Evolutionary conservation across 768 basidiomycete genomes (phyloP).

Genomic region (Podaxis sp.): DNA sequence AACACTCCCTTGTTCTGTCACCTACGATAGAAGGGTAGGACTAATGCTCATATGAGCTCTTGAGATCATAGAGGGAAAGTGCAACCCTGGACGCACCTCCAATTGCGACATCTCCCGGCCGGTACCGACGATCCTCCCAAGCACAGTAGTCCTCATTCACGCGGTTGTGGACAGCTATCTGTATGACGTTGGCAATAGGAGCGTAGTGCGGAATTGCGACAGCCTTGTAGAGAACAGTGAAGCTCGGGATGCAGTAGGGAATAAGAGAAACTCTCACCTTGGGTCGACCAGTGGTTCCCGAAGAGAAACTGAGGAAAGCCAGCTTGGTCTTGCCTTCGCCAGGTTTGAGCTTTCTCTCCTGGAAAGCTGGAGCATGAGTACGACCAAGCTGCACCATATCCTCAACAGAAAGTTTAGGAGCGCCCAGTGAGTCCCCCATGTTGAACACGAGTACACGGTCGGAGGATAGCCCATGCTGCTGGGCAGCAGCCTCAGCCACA

Average conservation of each 20-base stretch:
- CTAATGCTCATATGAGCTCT: constrained; percentile 23
- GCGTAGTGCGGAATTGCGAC: constrained; percentile 59
- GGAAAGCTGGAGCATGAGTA: constrained; percentile 30
- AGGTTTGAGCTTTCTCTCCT: constrained; percentile 44
- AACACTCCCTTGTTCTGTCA: neutral
- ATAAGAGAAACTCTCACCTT: constrained; percentile 37
- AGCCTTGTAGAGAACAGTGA: constrained; percentile 30
- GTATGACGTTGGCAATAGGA: constrained; percentile 58
- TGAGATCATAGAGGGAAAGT: neutral
- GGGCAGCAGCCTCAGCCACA: constrained; percentile 39
- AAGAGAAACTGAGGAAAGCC: constrained; percentile 70
- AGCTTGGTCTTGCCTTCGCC: constrained; percentile 68
- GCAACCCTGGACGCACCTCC: constrained; percentile 37
- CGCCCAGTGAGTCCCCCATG: constrained; percentile 10
- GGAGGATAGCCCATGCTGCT: constrained; percentile 28
- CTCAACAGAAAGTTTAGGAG: constrained; percentile 33
- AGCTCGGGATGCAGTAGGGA: neutral
- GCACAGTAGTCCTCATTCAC: constrained; percentile 39
- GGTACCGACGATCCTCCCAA: constrained; percentile 47
- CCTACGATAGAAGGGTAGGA: constrained; percentile 61
- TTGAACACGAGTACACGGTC: constrained; percentile 44
- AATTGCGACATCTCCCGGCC: constrained; percentile 55
- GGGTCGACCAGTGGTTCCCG: constrained; percentile 69
- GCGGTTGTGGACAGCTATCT: constrained; percentile 49
- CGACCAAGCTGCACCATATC: constrained; percentile 47